Conservation (phyloP, 345 rosid genomes). For the Ailanthus altissimus region DNA sequence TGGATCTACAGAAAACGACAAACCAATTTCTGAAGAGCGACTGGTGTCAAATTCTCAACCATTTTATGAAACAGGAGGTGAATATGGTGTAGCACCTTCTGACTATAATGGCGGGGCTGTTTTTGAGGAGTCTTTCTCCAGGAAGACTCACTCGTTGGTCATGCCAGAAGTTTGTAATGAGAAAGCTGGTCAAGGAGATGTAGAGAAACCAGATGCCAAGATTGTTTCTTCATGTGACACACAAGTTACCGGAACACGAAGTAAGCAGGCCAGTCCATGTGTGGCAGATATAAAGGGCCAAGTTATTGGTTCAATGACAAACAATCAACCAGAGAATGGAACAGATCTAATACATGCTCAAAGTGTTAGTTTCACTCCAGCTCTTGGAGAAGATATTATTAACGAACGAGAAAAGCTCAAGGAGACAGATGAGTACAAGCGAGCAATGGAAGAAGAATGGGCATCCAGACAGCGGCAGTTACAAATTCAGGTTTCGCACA, state of each 20-base stretch:
- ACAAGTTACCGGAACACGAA: constrained; percentile 26
- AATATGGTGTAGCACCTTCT: constrained; percentile 23
- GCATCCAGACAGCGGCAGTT: constrained; percentile 69
- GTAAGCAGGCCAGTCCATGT: constrained; percentile 24
- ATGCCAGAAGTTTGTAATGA: constrained; percentile 18
- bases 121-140: constrained; percentile 23
- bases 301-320: constrained; percentile 25
- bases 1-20: constrained; percentile 21
- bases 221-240: constrained; percentile 18
- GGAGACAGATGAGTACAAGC: constrained; percentile 85
- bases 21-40: constrained; percentile 17
- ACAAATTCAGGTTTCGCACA: constrained; percentile 61
- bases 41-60: constrained; percentile 3
- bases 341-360: constrained; percentile 20
- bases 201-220: constrained; percentile 5
- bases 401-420: constrained; percentile 73
- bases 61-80: constrained; percentile 21
- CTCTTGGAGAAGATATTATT: constrained; percentile 43
- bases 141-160: constrained; percentile 19
- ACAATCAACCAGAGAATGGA: constrained; percentile 16
- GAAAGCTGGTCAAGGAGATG: constrained; percentile 11
- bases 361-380: constrained; percentile 22
- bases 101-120: constrained; percentile 7
- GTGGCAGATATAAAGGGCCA: constrained; percentile 23
- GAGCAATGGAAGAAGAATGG: constrained; percentile 83